A percentile compares a stretch with the other conserved stretches of the same genome.
Conservation (phyloP, 257 asterid species). For the Scutellaria baicalensis region DNA sequence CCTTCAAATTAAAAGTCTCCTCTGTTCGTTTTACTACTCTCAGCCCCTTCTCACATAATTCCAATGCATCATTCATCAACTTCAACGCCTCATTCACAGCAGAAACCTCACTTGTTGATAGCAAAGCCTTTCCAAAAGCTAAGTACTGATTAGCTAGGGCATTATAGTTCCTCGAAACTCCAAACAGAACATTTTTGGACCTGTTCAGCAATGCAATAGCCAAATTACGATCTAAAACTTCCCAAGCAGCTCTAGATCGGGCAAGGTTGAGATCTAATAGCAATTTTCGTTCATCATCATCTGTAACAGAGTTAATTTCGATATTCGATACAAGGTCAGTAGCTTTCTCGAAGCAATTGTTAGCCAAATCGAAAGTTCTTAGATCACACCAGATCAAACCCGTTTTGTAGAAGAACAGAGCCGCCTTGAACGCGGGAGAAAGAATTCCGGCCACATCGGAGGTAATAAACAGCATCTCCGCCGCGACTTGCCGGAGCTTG, state of each 20-base stretch:
- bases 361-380: slow-evolving; percentile 53
- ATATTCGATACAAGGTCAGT: slow-evolving; percentile 65
- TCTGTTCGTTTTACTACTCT: slow-evolving; percentile 71
- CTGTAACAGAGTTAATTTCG: slow-evolving; percentile 39
- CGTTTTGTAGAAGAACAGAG: slow-evolving; percentile 73
- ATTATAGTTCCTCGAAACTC: slow-evolving; percentile 50
- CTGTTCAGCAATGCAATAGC: slow-evolving; percentile 66
- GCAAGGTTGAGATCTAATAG: slow-evolving; percentile 67
- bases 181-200: slow-evolving; percentile 67
- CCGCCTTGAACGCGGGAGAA: slow-evolving; percentile 66
- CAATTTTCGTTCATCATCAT: slow-evolving; percentile 60
- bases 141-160: slow-evolving; percentile 77
- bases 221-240: slow-evolving; percentile 63
- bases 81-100: slow-evolving; percentile 66
- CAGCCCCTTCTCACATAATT: slow-evolving; percentile 87
- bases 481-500: slow-evolving; percentile 76
- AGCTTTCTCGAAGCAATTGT: slow-evolving; percentile 83
- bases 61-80: slow-evolving; percentile 85
- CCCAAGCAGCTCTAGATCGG: slow-evolving; percentile 85
- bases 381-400: slow-evolving; percentile 83
- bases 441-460: slow-evolving; percentile 74
- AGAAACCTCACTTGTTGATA: slow-evolving; percentile 45
- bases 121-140: slow-evolving; percentile 57
- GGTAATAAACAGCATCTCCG: slow-evolving; percentile 67
- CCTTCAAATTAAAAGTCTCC: slow-evolving; percentile 71